A percentile compares a stretch with the other conserved stretches of the same genome.
phyloP scores from a whole-genome alignment of 305 asterid genomes.

The Fraxinus sp. region DNA sequence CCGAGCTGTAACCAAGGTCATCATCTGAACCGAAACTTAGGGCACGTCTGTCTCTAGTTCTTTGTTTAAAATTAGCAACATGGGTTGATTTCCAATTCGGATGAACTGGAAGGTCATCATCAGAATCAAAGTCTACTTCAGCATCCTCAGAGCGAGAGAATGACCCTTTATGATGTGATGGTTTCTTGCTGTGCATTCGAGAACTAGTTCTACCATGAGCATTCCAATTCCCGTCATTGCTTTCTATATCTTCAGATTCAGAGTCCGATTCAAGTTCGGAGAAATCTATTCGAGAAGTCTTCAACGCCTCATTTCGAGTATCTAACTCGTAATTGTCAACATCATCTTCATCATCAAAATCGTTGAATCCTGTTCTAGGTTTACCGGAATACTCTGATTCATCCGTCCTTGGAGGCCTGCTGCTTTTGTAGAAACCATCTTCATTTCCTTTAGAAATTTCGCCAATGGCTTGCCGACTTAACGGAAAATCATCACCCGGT shows the following conservation, averaged over 20 bases:
- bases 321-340: conserved; percentile 79
- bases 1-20: conserved; percentile 49
- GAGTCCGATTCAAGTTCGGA: conserved; percentile 78
- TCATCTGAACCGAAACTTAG: conserved; percentile 56
- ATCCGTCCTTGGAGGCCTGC: conserved; percentile 39
- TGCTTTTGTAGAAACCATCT: conserved; percentile 40
- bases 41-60: conserved; percentile 39
- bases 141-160: conserved; percentile 49
- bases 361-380: conserved; percentile 67
- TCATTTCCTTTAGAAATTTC: conserved; percentile 43
- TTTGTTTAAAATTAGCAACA: conserved; percentile 45
- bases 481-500: conserved; percentile 47
- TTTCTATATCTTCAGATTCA: conserved; percentile 58
- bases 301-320: conserved; percentile 47
- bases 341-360: conserved; percentile 90
- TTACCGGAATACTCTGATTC: conserved; percentile 44
- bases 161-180: conserved; percentile 34
- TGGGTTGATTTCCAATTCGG: conserved; percentile 75
- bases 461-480: conserved; percentile 29
- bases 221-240: conserved; percentile 29
- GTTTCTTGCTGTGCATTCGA: conserved; percentile 31
- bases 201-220: conserved; percentile 34
- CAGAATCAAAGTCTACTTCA: conserved; percentile 59
- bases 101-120: conserved; percentile 79
- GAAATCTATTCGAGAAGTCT: conserved; percentile 53